Evolutionary conservation across 2,329 filamentous ascomycete genomes (phyloP).

Genomic region (Colletotrichum karsti): DNA sequence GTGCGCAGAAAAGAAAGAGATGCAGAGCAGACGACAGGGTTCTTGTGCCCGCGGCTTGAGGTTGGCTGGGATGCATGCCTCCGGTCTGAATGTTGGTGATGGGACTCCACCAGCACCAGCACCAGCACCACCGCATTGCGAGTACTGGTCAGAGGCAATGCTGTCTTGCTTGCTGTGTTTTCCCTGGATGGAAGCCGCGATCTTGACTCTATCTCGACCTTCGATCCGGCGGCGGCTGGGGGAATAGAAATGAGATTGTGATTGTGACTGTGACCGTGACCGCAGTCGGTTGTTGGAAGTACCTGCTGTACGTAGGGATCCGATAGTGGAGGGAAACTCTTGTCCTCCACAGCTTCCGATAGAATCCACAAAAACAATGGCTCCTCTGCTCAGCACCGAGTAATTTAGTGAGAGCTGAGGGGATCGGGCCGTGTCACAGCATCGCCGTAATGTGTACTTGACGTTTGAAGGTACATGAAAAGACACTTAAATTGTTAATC

Average conservation of each 20-base stretch:
- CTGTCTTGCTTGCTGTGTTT: background rate
- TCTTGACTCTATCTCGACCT: background rate
- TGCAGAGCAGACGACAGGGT: background rate
- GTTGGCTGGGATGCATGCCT: background rate
- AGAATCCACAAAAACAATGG: background rate
- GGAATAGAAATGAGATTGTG: background rate
- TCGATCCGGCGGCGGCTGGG: background rate
- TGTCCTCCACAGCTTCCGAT: background rate
- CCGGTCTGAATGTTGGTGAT: background rate
- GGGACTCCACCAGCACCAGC: background rate
- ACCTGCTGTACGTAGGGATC: background rate
- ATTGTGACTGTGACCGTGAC: background rate
- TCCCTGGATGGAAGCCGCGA: background rate
- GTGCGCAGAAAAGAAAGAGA: background rate
- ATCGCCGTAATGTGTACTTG: background rate
- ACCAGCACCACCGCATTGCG: background rate
- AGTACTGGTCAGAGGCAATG: background rate
- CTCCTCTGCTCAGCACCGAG: background rate
- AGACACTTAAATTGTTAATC: fast-evolving
- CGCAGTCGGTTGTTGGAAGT: background rate
- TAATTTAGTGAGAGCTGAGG: background rate
- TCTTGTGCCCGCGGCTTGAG: background rate
- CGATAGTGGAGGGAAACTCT: background rate
- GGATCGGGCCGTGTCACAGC: slow-evolving; percentile 24
- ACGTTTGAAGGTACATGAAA: background rate